phyloP scores from a whole-genome alignment of 2,329 filamentous ascomycete genomes.

The Fusarium staphyleae region DNA sequence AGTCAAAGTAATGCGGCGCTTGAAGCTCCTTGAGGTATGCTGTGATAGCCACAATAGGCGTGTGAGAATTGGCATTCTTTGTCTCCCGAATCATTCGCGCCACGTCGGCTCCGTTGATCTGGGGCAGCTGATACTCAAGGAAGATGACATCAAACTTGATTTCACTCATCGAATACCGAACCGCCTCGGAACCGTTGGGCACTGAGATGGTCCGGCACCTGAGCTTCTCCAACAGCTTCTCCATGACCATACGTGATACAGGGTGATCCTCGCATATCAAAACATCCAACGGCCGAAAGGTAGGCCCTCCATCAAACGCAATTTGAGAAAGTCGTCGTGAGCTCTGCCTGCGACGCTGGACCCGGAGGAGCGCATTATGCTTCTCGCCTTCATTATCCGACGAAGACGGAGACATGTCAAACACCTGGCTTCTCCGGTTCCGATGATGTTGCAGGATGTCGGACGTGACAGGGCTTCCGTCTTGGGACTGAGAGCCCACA shows the following conservation, averaged over 20 bases:
- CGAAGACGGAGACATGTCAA: slow-evolving; percentile 95
- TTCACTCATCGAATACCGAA: slow-evolving; percentile 92
- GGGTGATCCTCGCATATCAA: slow-evolving; percentile 98
- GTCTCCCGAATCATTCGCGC: slow-evolving; percentile 98
- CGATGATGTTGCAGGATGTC: slow-evolving; percentile 79
- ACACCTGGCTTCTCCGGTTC: slow-evolving; percentile 91
- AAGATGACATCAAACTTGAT: slow-evolving; percentile 99
- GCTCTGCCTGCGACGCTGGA: slow-evolving; percentile 93
- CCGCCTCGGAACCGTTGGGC: slow-evolving; percentile 86
- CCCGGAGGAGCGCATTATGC: slow-evolving; percentile 86
- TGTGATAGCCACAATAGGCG: slow-evolving; percentile 94
- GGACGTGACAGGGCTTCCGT: slow-evolving; percentile 77
- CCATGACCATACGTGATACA: slow-evolving; percentile 98
- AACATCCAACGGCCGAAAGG: slow-evolving; percentile 90
- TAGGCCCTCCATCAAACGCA: slow-evolving; percentile 80
- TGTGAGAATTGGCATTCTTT: slow-evolving; percentile 92
- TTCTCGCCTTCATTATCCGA: slow-evolving; percentile 97
- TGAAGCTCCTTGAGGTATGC: slow-evolving; percentile 98
- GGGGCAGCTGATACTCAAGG: slow-evolving; percentile 94
- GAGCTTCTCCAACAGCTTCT: slow-evolving; percentile 93
- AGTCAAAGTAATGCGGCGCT: slow-evolving; percentile 94
- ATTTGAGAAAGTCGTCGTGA: slow-evolving; percentile 94
- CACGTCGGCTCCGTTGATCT: slow-evolving; percentile 93
- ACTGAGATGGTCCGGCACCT: slow-evolving; percentile 94
- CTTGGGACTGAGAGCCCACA: slow-evolving; percentile 93